Base-by-base conservation (phyloP, 192 early-diverging fungal species). In the Rhizoclosmatium globosum region DNA sequence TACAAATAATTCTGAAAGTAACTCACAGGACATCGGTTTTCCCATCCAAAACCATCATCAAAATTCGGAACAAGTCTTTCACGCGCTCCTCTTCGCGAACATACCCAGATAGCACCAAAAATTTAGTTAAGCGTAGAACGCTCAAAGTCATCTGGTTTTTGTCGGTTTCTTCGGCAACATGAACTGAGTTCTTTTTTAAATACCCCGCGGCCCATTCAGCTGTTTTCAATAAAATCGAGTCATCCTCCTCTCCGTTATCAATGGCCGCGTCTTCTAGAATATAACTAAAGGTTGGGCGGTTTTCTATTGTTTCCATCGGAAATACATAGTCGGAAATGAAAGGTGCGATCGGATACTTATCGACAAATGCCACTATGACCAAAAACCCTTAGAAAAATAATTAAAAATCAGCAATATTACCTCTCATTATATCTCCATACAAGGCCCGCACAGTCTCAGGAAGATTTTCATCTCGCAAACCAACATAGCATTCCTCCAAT, bases 401-500 rank as follows among this genome's bases (percentile, higher is more conserved):
- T 19, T 50, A 46, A 23, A 67, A 67, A 67, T 9, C 13, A 66
- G 69, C 15, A 66, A 66, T 48, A 4, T 68, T 50, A 84, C 82
- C 76, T 83, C 77, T 67, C 7, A 84, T 65, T 31, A 83, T 44
- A 45, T 77, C 67, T 6, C 79, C 79, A 79, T 79, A 84, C 15
- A 56, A 53, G n/a, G 68, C 71, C 9, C 82, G 60, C 3, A 84
- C 65, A 19, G 15, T 58, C 13, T 67, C 47, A 4, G 82, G 82
- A 23, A 84, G 56, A 3, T 67, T 50, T 47, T 77, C 68, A 70
- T 82, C 74, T 31, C 57, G 43, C 9, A 84, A 6, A 11, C 79
- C 82, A 7, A 78, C 21, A 13, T 47, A 42, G 47, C 82, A 84
- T 53, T 70, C 47, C 17, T 84, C 47, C 61, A 78, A 31, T 2